These are phyloP conservation scores for Solanum okadae DNA, from an alignment of 257 asterid species.

Conservation along the genomic window DNA sequence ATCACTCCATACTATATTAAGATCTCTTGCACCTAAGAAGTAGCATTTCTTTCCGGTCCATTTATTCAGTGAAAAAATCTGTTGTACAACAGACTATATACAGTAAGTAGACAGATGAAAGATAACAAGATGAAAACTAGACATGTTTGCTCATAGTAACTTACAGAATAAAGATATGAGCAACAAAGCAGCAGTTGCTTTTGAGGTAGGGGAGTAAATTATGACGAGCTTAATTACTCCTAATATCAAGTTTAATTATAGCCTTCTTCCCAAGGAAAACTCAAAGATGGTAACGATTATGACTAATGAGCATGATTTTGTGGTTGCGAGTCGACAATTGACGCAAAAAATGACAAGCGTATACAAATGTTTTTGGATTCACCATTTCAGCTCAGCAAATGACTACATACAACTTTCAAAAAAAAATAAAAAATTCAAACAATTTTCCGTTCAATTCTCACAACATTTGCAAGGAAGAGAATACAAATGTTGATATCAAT, in stretches of 20 bases:
- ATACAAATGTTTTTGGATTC: too few relatives aligned
- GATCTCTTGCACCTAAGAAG: neutral
- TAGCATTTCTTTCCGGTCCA: slow-evolving; percentile 13
- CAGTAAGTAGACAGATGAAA: neutral
- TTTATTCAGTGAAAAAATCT: slow-evolving; percentile 11
- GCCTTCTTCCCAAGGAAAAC: neutral
- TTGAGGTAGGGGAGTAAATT: too few relatives aligned
- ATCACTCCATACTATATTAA: neutral
- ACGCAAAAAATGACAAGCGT: neutral
- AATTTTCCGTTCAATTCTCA: neutral
- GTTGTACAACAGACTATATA: neutral
- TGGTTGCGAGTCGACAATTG: neutral
- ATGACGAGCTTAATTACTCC: neutral
- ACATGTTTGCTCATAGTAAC: neutral
- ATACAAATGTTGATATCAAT: neutral
- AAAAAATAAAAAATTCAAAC: neutral
- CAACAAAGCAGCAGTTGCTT: too few relatives aligned
- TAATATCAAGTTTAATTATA: neutral
- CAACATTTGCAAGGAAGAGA: neutral
- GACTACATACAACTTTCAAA: too few relatives aligned
- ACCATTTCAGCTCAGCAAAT: too few relatives aligned
- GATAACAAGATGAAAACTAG: neutral
- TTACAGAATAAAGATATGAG: too few relatives aligned
- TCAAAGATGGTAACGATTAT: too few relatives aligned
- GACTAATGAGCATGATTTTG: neutral